Base-by-base conservation (phyloP, 495 filamentous ascomycete species). In the Podospora fimiseda region DNA sequence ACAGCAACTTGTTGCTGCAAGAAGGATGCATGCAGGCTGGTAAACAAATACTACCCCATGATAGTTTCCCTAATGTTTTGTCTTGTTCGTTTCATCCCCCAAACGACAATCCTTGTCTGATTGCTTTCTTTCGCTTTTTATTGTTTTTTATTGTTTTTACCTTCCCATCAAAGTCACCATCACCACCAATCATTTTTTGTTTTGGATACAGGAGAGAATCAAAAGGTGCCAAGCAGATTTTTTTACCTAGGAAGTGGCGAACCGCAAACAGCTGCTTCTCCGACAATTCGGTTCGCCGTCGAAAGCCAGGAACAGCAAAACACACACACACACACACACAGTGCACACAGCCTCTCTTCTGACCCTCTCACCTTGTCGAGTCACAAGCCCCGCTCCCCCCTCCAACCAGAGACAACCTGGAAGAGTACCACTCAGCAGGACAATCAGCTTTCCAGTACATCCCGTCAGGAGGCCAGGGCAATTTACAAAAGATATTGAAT, bases 281-380 rank as follows among this genome's bases (percentile, higher is more conserved):
- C 6, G 22, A 11, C 37, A 30, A 22, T 52, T n/a, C 38, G 18
- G 59, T 61, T 62, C 56, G 60, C 62, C 60, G 62, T 62, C 43
- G 50, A 50, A 54, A 65, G 52, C 60, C 52, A 57, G 46, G 24
- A 39, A 15, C 39, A 41, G 39, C 14, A n/a, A 7, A 5, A 14
- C 39, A n/a, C 39, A n/a, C 39, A 41, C 39, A 41, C 39, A 18
- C 39, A 14, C 39, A 47, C 21, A 45, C 51, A 55, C 55, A 55
- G 61, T 56, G n/a, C 59, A 59, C 55, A 19, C 50, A 57, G 50
- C 55, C 50, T 57, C 39, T 49, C 47, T 5, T 41, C 11, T 18
- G 18, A 24, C 33, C 45, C 7, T 21, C 38, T 53, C 39, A 37
- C 21, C 21, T 33, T 47, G 21, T 23, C 56, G 38, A 56, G 52